Conservation (phyloP, 495 filamentous ascomycete species). For the Penicillium coffeae region DNA sequence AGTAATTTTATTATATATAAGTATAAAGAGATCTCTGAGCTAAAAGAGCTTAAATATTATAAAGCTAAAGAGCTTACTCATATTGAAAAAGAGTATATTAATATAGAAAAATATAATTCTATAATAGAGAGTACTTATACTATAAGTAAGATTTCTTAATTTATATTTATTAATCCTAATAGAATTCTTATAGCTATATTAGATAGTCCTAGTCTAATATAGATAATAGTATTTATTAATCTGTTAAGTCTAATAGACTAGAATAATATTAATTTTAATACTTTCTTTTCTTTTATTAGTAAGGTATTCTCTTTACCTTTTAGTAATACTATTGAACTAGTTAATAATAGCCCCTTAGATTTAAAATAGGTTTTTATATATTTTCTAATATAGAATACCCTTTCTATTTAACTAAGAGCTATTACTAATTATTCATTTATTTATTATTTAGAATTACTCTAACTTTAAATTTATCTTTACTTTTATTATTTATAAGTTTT, state of each 20-base stretch:
- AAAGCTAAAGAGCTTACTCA: neutral
- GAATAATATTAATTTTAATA: neutral
- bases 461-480: constrained; percentile 10
- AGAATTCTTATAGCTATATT: neutral
- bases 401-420: constrained; percentile 8
- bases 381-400: constrained; percentile 10
- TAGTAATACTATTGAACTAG: constrained; percentile 4
- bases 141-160: neutral
- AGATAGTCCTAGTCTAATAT: neutral
- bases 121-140: neutral
- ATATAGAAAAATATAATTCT: neutral
- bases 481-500: constrained; percentile 5
- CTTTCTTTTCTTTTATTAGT: neutral
- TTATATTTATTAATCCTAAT: neutral
- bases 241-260: neutral
- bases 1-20: neutral
- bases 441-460: constrained; percentile 5
- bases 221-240: neutral
- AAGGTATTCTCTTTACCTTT: neutral
- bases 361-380: constrained; percentile 14
- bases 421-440: constrained; percentile 2
- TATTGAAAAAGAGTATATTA: neutral
- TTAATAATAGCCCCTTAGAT: constrained; percentile 7
- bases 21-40: neutral
- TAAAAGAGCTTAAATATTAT: neutral